phyloP scores from a whole-genome alignment of 2,329 filamentous ascomycete species.

The Coleophoma cylindrospora region DNA sequence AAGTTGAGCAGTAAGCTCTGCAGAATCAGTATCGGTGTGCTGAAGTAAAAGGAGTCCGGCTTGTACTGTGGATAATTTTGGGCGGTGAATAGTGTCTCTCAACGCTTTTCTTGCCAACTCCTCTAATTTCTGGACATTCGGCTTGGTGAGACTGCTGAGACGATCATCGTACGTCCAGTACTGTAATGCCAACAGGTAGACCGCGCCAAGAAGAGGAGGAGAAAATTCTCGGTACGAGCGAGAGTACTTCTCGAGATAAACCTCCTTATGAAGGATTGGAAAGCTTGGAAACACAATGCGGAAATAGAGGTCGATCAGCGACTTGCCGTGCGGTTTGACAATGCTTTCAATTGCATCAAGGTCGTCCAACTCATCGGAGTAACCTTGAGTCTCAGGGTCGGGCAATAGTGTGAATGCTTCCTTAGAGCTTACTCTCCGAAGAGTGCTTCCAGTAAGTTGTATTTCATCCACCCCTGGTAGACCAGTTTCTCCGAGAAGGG shows the following conservation, averaged over 20 bases:
- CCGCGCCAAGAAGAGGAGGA: slow-evolving; percentile 52
- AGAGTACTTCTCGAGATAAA: slow-evolving; percentile 57
- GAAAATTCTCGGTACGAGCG: slow-evolving; percentile 53
- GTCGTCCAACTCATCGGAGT: slow-evolving; percentile 29
- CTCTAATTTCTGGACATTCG: slow-evolving; percentile 32
- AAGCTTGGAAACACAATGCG: slow-evolving; percentile 44
- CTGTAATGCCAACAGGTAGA: slow-evolving; percentile 57
- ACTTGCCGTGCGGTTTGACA: slow-evolving; percentile 21
- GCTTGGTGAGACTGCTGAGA: slow-evolving; percentile 38
- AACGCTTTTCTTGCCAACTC: slow-evolving; percentile 38
- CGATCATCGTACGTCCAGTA: slow-evolving; percentile 55
- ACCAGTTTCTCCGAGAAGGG: slow-evolving; percentile 70
- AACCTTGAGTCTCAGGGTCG: slow-evolving; percentile 64
- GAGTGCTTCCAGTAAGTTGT: slow-evolving; percentile 57
- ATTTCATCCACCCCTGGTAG: slow-evolving; percentile 76
- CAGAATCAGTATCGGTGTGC: slow-evolving; percentile 23
- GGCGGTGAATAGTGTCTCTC: slow-evolving; percentile 41
- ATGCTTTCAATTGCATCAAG: slow-evolving; percentile 25
- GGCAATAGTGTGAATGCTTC: slow-evolving; percentile 76
- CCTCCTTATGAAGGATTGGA: slow-evolving; percentile 50
- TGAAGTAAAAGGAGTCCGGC: slow-evolving; percentile 50
- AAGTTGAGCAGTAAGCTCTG: slow-evolving; percentile 37
- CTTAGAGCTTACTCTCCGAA: slow-evolving; percentile 68
- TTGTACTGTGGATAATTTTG: slow-evolving; percentile 51
- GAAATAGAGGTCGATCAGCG: slow-evolving; percentile 21